Evolutionary conservation across 2,329 filamentous ascomycete species (phyloP).

Genomic region (Sporothrix dimorphospora): DNA sequence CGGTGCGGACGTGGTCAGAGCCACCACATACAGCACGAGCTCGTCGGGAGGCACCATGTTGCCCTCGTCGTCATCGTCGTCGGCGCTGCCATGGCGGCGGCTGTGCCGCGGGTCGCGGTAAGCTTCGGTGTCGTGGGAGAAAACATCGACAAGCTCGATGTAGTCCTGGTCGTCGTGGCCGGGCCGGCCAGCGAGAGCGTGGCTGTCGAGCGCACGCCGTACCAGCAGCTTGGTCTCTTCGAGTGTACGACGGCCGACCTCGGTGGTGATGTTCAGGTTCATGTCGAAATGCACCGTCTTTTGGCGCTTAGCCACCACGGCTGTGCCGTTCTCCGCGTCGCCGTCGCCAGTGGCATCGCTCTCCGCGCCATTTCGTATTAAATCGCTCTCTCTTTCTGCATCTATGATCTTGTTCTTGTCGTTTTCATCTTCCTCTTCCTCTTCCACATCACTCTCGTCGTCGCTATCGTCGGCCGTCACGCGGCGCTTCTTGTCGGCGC

Average conservation of each 20-base stretch:
- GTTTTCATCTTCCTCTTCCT: neutral
- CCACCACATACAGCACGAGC: constrained; percentile 63
- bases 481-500: constrained; percentile 22
- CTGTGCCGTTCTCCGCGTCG: neutral
- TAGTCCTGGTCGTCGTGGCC: constrained; percentile 56
- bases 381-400: neutral
- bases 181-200: constrained; percentile 50
- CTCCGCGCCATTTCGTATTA: neutral
- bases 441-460: neutral
- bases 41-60: constrained; percentile 53
- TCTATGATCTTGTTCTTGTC: neutral
- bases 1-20: constrained; percentile 64
- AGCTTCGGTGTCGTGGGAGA: constrained; percentile 53
- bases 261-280: constrained; percentile 59
- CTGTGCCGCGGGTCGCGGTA: constrained; percentile 42
- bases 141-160: constrained; percentile 62
- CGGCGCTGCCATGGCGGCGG: constrained; percentile 50
- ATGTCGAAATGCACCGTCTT: constrained; percentile 62
- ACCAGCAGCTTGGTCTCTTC: constrained; percentile 61
- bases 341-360: constrained; percentile 19
- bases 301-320: constrained; percentile 54
- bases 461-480: constrained; percentile 5
- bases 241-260: constrained; percentile 56
- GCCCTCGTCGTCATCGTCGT: constrained; percentile 49
- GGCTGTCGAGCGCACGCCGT: constrained; percentile 58